Percentiles rank a stretch among this genome's conserved stretches.
Evolutionary conservation across 495 filamentous ascomycete genomes (phyloP).

Genomic region (Talaromyces wortmannii): DNA sequence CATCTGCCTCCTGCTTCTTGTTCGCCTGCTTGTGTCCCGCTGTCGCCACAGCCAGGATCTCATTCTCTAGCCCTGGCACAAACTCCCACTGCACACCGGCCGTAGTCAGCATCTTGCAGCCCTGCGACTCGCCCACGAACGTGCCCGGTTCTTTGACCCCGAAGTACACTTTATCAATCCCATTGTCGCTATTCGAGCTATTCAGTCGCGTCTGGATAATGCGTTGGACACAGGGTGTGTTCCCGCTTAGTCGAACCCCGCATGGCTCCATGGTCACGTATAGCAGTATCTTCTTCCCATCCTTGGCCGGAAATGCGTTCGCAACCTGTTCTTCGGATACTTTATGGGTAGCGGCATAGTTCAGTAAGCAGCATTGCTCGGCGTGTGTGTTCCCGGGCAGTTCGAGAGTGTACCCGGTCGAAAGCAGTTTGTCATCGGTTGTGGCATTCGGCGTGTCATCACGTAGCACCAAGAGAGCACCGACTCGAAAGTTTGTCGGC

Average conservation of each 20-base stretch:
- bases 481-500: conserved; percentile 89
- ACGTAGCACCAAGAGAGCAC: conserved; percentile 68
- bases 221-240: conserved; percentile 73
- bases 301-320: conserved; percentile 42
- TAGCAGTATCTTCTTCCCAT: conserved; percentile 45
- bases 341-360: conserved; percentile 49
- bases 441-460: conserved; percentile 22
- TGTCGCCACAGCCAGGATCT: conserved; percentile 73
- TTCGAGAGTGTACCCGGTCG: conserved; percentile 88
- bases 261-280: conserved; percentile 98
- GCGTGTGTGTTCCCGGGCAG: conserved; percentile 91
- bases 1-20: conserved; percentile 24
- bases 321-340: conserved; percentile 43
- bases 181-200: conserved; percentile 20
- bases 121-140: conserved; percentile 78
- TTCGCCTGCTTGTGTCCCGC: conserved; percentile 60
- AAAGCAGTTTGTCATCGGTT: conserved; percentile 54
- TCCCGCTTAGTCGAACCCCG: conserved; percentile 71
- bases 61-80: conserved; percentile 69
- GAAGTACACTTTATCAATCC: conserved; percentile 74
- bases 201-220: conserved; percentile 51
- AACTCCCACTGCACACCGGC: conserved; percentile 67
- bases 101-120: conserved; percentile 60
- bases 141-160: conserved; percentile 84
- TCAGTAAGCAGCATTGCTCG: conserved; percentile 83